Evolutionary conservation across 1,284 basidiomycete species (phyloP), one percentile per base, ranked within the genome.

Genomic region (Phylloboletellus chloephorus): DNA sequence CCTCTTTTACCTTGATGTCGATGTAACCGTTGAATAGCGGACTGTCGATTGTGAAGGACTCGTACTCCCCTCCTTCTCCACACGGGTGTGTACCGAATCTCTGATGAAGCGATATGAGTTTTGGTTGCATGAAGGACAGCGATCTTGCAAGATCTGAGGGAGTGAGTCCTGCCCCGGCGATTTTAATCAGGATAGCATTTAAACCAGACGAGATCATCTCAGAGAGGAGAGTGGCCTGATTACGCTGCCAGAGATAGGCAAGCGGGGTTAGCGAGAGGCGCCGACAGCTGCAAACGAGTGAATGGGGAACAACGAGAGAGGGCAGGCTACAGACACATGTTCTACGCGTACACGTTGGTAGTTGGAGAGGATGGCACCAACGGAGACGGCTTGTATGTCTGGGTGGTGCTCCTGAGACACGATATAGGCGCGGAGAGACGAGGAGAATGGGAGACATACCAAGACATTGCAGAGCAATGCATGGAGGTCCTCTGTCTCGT

Each of bases 31-130:
- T 88, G 74, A 96, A 98, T 15, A 97, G 58, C 1, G 94, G 90
- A 46, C 84, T 88, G 54, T 98, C 90, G 15, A 95, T 67, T 1
- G 95, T 96, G 42, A 98, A 67, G 0, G 88, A 91, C 63, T 99
- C 96, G 61, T 98, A 99, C 68, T 99, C 96, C 2, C 96, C 96
- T 3, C 96, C 96, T 67, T 99, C 96, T 4, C 96, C 96, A 49
- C 94, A 97, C 1, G 96, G 78, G 63, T 99, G 96, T 0, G 88
- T 83, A 0, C 93, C 93, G 56, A 95, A 99, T 31, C 79, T 66
- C 4, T 67, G 56, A 60, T 94, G 87, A 88, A 99, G 71, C 47
- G 77, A 82, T 5, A 71, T 56, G 9, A 99, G 67, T 7, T 79
- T 87, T 0, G 77, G 72, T 51, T 84, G 74, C 78, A 97, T 89